A percentile compares a stretch with the other conserved stretches of the same genome.
These are phyloP conservation scores for Apiospora pterosperma DNA, from an alignment of 2,329 filamentous ascomycete species.

Conservation along the genomic window DNA sequence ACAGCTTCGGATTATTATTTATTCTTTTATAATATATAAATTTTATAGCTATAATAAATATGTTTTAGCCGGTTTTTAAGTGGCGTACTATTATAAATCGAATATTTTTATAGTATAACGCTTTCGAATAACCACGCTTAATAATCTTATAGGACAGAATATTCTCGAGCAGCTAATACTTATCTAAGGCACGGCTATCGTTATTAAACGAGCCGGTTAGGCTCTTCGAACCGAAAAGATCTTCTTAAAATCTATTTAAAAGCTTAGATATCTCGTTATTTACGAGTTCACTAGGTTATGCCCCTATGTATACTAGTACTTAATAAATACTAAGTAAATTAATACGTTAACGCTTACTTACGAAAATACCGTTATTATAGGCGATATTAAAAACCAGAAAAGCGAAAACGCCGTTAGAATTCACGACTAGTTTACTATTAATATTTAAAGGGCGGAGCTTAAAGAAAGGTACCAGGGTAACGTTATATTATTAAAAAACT, in stretches of 20 bases:
- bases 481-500: slow-evolving; percentile 17
- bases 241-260: slow-evolving; percentile 21
- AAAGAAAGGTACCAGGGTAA: slow-evolving; percentile 19
- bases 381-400: slow-evolving; percentile 27
- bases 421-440: slow-evolving; percentile 20
- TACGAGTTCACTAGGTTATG: slow-evolving; percentile 25
- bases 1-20: slow-evolving; percentile 27
- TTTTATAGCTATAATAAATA: slow-evolving; percentile 25
- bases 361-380: slow-evolving; percentile 23
- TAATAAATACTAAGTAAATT: slow-evolving; percentile 23
- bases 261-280: slow-evolving; percentile 22
- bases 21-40: slow-evolving; percentile 27
- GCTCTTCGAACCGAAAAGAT: slow-evolving; percentile 21
- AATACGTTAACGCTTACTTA: slow-evolving; percentile 18
- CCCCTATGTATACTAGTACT: slow-evolving; percentile 23
- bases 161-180: slow-evolving; percentile 18
- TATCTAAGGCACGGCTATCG: slow-evolving; percentile 14
- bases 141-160: slow-evolving; percentile 14
- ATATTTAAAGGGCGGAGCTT: slow-evolving; percentile 18
- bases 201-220: slow-evolving; percentile 5
- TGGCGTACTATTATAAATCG: slow-evolving; percentile 25
- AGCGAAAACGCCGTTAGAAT: slow-evolving; percentile 15
- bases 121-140: slow-evolving; percentile 18
- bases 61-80: slow-evolving; percentile 14
- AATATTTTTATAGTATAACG: slow-evolving; percentile 28